Evolutionary conservation across 495 filamentous ascomycete genomes (phyloP), one percentile per base, ranked within the genome.

Genomic region (Penicillium goetzii): DNA sequence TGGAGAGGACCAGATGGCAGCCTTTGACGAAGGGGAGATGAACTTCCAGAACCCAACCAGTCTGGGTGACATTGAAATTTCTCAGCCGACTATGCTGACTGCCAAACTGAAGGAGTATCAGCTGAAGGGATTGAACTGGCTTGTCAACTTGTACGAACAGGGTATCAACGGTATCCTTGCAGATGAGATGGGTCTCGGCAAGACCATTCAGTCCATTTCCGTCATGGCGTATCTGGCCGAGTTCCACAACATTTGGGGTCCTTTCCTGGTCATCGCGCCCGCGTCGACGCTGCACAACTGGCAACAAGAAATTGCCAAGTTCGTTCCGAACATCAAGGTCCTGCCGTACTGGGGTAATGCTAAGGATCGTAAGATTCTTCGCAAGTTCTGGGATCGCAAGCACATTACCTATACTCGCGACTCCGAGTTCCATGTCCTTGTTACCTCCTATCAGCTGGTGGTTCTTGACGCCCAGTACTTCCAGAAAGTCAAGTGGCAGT

Each of bases 221-320:
- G 96, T 99, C 63, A 98, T 99, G 96, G 93, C 92, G 15, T 98
- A 99, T 74, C 89, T 99, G 21, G 95, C 95, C 11, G 96, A 99
- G 77, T 88, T 90, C 62, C 91, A 99, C 80, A 92, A 96, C 67
- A 97, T 99, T 72, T 99, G 95, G 95, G 95, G 95, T 34, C 95
- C 95, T 1, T 99, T 97, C 83, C 78, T 99, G 47, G 95, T 99
- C 68, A 94, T 99, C 69, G 96, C 95, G 7, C 95, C 95, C 2
- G 91, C 95, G 3, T 97, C 94, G 1, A 99, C 95, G 7, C 81
- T 99, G 34, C 95, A 99, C 86, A 99, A 99, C 68, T 99, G 95
- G 95, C 92, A 98, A 74, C 95, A 99, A 77, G 95, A 99, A 76
- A 97, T 99, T 68, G 83, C 91, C 41, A 90, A 84, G 68, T 99